Evolutionary conservation across 441 rosid species (phyloP).

Genomic region (Flueggea neowawraea): DNA sequence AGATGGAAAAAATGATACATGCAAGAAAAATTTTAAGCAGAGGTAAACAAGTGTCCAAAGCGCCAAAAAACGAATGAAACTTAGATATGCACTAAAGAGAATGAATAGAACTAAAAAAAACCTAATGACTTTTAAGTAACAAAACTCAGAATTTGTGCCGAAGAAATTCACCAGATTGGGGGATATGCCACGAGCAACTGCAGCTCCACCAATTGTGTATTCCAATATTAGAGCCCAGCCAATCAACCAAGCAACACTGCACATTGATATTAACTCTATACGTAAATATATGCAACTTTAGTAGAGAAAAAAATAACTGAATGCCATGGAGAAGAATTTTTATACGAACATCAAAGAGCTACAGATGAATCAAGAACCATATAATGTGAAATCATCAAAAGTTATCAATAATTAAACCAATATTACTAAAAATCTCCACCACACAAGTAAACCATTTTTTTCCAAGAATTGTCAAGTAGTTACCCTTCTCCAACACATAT

Average conservation of each 20-base stretch:
- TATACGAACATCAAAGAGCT: too few species aligned
- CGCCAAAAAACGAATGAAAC: too few species aligned
- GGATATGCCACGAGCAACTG: constrained; percentile 97
- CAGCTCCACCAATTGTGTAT: constrained; percentile 94
- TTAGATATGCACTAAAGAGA: too few species aligned
- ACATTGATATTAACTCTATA: constrained; percentile 7
- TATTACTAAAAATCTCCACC: too few species aligned
- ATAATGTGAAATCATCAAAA: too few species aligned
- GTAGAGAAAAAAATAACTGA: neutral
- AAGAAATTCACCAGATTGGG: constrained; percentile 76
- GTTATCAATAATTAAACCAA: too few species aligned
- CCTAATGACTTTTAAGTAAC: neutral
- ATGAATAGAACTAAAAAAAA: neutral
- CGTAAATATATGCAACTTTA: neutral
- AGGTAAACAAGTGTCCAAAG: neutral
- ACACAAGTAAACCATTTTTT: neutral
- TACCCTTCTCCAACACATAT: constrained; percentile 99
- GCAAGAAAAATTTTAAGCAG: neutral
- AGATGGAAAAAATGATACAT: constrained; percentile 12
- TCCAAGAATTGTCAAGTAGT: constrained; percentile 2
- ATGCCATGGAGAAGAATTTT: too few species aligned
- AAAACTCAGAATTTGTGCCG: neutral
- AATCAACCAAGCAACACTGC: constrained; percentile 91
- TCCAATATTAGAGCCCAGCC: constrained; percentile 97
- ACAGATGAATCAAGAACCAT: too few species aligned